Conservation (phyloP, 768 basidiomycete species). For the Plicaturopsis crispa region DNA sequence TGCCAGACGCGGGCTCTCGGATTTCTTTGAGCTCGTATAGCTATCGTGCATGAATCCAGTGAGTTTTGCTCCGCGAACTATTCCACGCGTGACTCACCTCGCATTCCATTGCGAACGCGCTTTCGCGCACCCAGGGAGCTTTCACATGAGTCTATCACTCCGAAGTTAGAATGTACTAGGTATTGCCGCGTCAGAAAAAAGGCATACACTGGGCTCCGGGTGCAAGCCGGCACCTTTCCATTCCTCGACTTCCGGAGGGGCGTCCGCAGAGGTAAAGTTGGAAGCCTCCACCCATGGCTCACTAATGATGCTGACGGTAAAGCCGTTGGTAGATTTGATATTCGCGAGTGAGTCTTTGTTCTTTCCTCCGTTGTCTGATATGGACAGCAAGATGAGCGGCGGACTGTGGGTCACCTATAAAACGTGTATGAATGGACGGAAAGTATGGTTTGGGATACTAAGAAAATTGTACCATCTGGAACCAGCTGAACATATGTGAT, state of each 20-base stretch:
- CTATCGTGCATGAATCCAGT: slow-evolving; percentile 26
- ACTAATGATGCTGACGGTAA: slow-evolving; percentile 52
- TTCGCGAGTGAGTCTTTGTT: slow-evolving; percentile 38
- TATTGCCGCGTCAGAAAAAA: slow-evolving; percentile 1
- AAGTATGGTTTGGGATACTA: slow-evolving; percentile 6
- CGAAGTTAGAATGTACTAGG: slow-evolving; percentile 10
- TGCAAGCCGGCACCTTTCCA: slow-evolving; percentile 38
- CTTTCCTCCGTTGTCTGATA: slow-evolving; percentile 17
- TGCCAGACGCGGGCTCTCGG: slow-evolving; percentile 24
- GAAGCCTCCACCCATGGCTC: slow-evolving; percentile 36
- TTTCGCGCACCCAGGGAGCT: slow-evolving; percentile 33
- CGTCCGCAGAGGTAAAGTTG: slow-evolving; percentile 27
- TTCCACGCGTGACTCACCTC: slow-evolving; percentile 24
- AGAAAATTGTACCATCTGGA: slow-evolving; percentile 42
- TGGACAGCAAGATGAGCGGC: slow-evolving; percentile 46
- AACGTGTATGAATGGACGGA: too few species aligned
- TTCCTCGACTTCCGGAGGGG: slow-evolving; percentile 29
- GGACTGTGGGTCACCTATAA: slow-evolving; percentile 63
- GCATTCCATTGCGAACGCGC: slow-evolving; percentile 42
- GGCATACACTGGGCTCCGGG: slow-evolving; percentile 42
- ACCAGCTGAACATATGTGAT: slow-evolving; percentile 35
- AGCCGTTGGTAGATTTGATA: slow-evolving; percentile 37
- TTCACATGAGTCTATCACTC: slow-evolving; percentile 26
- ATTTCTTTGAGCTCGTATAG: slow-evolving; percentile 46
- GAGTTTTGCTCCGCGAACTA: slow-evolving; percentile 10